Conservation (phyloP, 345 rosid genomes). For the Aegle marmelos region DNA sequence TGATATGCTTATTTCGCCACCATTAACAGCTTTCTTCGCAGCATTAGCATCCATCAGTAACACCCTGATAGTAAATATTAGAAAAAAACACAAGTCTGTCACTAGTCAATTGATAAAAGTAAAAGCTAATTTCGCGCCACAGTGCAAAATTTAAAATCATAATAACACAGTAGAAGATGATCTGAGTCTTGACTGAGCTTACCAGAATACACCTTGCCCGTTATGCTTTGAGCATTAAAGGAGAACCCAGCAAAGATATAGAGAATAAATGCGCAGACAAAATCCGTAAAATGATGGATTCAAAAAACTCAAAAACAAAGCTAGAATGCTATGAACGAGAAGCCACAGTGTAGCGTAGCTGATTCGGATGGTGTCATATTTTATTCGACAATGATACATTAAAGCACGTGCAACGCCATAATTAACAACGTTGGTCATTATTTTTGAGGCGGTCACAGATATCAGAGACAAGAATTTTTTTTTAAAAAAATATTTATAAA, state of each 20-base stretch:
- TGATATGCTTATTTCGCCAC: conserved; percentile 29
- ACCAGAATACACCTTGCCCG: background rate
- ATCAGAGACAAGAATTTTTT: background rate
- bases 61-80: background rate
- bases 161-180: background rate
- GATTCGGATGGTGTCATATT: background rate
- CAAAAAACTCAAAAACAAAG: background rate
- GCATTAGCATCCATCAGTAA: conserved; percentile 23
- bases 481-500: too few relatives aligned
- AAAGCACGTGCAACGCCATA: background rate
- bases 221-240: background rate
- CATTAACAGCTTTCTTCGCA: conserved; percentile 10
- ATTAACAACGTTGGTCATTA: background rate
- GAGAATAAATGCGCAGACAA: background rate
- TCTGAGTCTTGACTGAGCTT: background rate
- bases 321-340: background rate
- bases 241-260: background rate
- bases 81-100: background rate
- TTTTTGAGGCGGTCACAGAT: background rate
- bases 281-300: background rate
- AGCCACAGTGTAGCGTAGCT: background rate
- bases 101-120: background rate
- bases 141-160: background rate
- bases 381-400: background rate
- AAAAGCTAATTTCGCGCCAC: conserved; percentile 1